Evolutionary conservation across 495 filamentous ascomycete species (phyloP).

Genomic region (Oleoguttula mirabilis): DNA sequence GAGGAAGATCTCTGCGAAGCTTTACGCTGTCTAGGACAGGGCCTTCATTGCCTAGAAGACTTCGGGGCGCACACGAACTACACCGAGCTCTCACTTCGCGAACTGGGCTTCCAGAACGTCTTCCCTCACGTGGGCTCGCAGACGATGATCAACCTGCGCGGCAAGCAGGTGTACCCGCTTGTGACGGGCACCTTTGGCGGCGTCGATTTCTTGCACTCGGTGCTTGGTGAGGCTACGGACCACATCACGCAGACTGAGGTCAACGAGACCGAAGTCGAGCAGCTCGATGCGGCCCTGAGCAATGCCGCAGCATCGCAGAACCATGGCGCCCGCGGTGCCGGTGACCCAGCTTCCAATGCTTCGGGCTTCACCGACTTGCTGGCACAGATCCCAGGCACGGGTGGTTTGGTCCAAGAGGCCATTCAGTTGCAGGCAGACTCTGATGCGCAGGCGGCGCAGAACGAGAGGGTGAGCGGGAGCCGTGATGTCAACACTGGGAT

Average conservation of each 20-base stretch:
- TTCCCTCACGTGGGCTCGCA: conserved; percentile 74
- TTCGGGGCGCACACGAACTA: conserved; percentile 96
- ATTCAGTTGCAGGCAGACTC: conserved; percentile 61
- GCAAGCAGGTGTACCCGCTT: conserved; percentile 68
- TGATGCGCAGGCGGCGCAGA: conserved; percentile 50
- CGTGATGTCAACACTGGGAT: conserved; percentile 10
- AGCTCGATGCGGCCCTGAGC: conserved; percentile 63
- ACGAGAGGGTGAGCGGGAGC: conserved; percentile 10
- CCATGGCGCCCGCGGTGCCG: conserved; percentile 5
- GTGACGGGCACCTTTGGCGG: conserved; percentile 90
- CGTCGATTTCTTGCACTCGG: conserved; percentile 92
- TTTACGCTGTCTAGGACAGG: conserved; percentile 76
- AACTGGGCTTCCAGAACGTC: conserved; percentile 69
- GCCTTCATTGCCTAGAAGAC: conserved; percentile 87
- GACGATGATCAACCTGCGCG: conserved; percentile 60
- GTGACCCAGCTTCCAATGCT: conserved; percentile 31
- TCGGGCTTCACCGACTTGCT: conserved; percentile 59
- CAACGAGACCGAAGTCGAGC: conserved; percentile 74
- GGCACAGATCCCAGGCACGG: conserved; percentile 64
- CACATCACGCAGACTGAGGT: conserved; percentile 94
- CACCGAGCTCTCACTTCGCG: conserved; percentile 72
- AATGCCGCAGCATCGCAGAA: conserved; percentile 27
- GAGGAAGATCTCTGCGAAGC: conserved; percentile 87
- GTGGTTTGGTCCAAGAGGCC: conserved; percentile 66
- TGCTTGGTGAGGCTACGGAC: conserved; percentile 90